These are phyloP conservation scores for Vaccinium macrocarpon DNA, from an alignment of 148 eudicot genomes.

Conservation along the genomic window DNA sequence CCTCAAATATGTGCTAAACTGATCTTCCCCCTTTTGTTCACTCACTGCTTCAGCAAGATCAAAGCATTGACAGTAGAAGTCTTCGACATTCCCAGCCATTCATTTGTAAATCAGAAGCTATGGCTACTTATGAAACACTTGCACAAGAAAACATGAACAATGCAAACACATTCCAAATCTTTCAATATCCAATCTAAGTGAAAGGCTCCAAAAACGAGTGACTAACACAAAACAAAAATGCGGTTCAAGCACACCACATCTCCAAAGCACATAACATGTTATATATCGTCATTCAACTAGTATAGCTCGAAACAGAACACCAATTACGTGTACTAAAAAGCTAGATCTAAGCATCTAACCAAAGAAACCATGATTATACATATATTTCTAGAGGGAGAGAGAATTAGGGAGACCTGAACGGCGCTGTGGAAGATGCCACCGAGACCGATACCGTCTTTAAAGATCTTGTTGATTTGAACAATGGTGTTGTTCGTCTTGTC, in stretches of 20 bases:
- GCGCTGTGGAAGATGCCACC: conserved; percentile 95
- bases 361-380: conserved; percentile 6
- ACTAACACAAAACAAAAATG: not conserved
- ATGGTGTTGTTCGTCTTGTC: conserved; percentile 86
- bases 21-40: not conserved
- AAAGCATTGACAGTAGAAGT: not conserved
- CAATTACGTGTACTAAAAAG: conserved; percentile 19
- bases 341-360: conserved; percentile 37
- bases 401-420: conserved; percentile 50
- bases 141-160: not conserved
- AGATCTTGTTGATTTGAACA: conserved; percentile 82
- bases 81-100: too few relatives aligned
- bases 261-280: not conserved
- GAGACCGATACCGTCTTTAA: conserved; percentile 83
- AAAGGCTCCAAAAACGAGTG: not conserved
- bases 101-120: not conserved
- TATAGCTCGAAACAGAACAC: not conserved
- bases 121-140: not conserved
- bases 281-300: not conserved
- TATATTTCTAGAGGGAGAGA: not conserved
- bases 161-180: not conserved
- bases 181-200: not conserved
- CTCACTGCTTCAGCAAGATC: not conserved
- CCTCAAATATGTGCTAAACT: not conserved
- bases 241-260: not conserved